Conservation (phyloP, 495 filamentous ascomycete genomes). For the Zalerion maritima region DNA sequence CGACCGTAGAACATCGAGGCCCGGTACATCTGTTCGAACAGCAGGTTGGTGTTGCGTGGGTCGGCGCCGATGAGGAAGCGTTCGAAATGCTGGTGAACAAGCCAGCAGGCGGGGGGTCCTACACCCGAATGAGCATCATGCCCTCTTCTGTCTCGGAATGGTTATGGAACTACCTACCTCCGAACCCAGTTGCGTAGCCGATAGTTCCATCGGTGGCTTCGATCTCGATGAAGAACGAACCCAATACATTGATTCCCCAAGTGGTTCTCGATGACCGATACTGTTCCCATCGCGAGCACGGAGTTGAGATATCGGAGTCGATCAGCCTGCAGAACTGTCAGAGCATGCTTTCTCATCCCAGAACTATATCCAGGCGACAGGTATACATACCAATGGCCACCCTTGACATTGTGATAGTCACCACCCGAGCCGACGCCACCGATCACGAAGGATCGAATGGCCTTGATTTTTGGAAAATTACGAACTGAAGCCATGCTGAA, state of each 20-base stretch:
- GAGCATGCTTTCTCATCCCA: too few relatives aligned
- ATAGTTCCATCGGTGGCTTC: constrained; percentile 79
- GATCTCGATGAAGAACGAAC: constrained; percentile 87
- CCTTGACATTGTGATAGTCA: constrained; percentile 91
- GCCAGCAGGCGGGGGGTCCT: constrained; percentile 81
- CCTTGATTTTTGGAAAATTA: constrained; percentile 61
- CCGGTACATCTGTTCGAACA: constrained; percentile 94
- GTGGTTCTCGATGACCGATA: constrained; percentile 77
- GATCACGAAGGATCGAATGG: constrained; percentile 66
- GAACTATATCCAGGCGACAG: too few relatives aligned
- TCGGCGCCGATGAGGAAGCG: constrained; percentile 81
- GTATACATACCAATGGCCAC: constrained; percentile 58
- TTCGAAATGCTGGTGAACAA: constrained; percentile 80
- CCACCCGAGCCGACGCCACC: constrained; percentile 76
- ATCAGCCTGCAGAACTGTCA: constrained; percentile 70
- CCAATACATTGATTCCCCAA: constrained; percentile 91
- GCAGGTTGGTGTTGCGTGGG: constrained; percentile 70
- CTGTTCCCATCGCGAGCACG: constrained; percentile 76
- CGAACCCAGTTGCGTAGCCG: constrained; percentile 86
- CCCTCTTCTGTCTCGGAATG: neutral
- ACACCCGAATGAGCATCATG: neutral
- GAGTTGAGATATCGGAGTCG: constrained; percentile 79
- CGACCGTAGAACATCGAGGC: constrained; percentile 90
- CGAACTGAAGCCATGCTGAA: constrained; percentile 27
- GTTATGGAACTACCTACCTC: constrained; percentile 34